Evolutionary conservation across 129 eudicot species (phyloP), one percentile per base, ranked within the genome.

Genomic region (Smallanthus sonchifolius): DNA sequence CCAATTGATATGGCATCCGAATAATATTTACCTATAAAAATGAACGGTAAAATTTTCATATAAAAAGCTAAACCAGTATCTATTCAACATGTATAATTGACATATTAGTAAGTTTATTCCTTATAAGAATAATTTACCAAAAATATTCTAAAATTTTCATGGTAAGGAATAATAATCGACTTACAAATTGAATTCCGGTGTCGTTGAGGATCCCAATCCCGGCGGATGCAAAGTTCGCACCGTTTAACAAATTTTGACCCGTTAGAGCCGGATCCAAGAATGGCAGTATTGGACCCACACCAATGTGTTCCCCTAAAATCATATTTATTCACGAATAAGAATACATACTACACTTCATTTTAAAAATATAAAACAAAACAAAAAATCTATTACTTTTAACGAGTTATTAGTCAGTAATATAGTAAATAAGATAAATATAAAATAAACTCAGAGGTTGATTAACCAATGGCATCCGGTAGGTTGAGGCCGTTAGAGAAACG

Each of bases 171-270:
- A 63, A 66, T 28, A 39, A 54, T 67, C 5, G 20, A 77, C 89
- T 59, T 60, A 85, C 89, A 79, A 85, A 85, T 52, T 85, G 89
- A 35, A 78, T 35, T n/a, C 89, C 89, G 0, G 86, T 84, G 47
- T 84, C 88, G 54, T 77, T 77, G 10, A 81, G 84, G 42, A 81
- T 69, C 30, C 84, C 84, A 38, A 82, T 72, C 30, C 85, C 85
- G 0, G 89, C 89, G 6, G 89, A 85, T 11, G 89, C 89, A 66
- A 85, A 85, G 79, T 85, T 85, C 44, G 86, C 89, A 10, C 89
- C 89, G 5, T 74, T 79, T 48, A 82, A 51, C 48, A 85, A 59
- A 10, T 71, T 85, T 35, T 70, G 38, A 45, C 82, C 89, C 0
- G 11, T 65, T 11, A 85, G 82, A 38, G 24, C 77, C 9, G 86